Evolutionary conservation across 257 asterid species (phyloP), one percentile per base, ranked within the genome.

Genomic region (Leptodermis oblonga): DNA sequence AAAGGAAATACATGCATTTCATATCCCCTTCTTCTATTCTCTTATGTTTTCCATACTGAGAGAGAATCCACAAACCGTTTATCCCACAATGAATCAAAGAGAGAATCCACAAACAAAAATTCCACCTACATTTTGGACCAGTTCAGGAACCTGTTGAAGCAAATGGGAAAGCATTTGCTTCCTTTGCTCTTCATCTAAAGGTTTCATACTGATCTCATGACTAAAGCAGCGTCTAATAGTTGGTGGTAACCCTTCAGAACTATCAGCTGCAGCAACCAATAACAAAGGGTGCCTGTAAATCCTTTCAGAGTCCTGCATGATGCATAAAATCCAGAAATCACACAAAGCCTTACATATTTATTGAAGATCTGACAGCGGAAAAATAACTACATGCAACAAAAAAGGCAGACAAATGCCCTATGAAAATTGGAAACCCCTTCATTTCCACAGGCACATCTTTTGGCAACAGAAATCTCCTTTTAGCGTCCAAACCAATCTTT

Each of bases 221-320:
- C 92, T 94, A 78, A 91, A 94, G 75, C 97, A 90, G 20, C 96
- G 96, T 69, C 99, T 84, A 65, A 94, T 87, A 53, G 83, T 74
- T 73, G 92, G 91, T 77, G 96, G 95, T 58, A 90, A 88, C 67
- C 96, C 99, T 85, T 94, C 99, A 70, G 88, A 75, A 77, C 76
- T 83, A 69, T 91, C 96, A 56, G 92, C 94, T 76, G 95, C 82
- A 33, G 99, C 97, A 74, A 94, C 77, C 66, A 94, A 87, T 77
- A 94, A 82, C 76, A 90, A 84, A 5, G 87, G 96, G 66, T 87
- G 95, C 76, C 74, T 80, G 83, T 78, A 81, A 67, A 69, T 37
- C 77, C 69, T 80, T 76, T 83, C 87, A 76, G 80, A 71, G 63
- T 60, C 77, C 70, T 80, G 78, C 76, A 62, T 70, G 83, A 86